Base-by-base conservation (phyloP, 345 rosid species). In the Salix viminalis region DNA sequence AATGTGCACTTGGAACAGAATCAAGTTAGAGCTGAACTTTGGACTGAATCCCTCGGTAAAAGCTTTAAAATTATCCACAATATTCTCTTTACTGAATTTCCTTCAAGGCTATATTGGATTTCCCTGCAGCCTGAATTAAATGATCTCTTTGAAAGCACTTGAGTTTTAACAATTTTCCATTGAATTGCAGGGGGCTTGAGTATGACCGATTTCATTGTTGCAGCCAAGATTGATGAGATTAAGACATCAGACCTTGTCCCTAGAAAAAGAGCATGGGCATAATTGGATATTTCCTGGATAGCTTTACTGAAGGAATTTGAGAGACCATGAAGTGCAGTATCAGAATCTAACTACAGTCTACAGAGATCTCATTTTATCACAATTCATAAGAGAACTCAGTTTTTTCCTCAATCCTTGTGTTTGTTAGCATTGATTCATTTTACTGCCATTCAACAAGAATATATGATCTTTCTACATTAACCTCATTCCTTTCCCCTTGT, bases 221-320 rank as follows among this genome's bases (percentile, higher is more conserved):
- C 99, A 28, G 94, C 98, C 41, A 96, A 96, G 78, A 84, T 96
- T 19, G 98, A 96, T 79, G 83, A 69, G 69, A 90, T 96, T 60
- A 93, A 86, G 85, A 93, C 96, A 76, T 90, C 97, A 21, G 99
- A 96, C 87, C 96, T 96, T 67, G 91, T 80, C 44, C 89, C 95
- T 5, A 86, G 84, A 77, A 96, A 90, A 85, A 85, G 97, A 80
- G 83, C 75, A 67, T 96, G 99, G 98, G 99, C 98, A 46, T 96
- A 82, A 67, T 7, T 32, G 39, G 71, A 65, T 62, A 7, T 12
- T 41, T 32, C 18, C 5, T 70, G 4, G 69, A 16, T 0, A 28
- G 48, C 46, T 71, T 56, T 56, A 19, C 48, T 70, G 36, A 65
- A 21, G 69, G 26, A 75, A 54, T 19, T 16, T 21, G 44, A 19